phyloP scores from a whole-genome alignment of 768 basidiomycete genomes.

The Gymnopilus junonius region DNA sequence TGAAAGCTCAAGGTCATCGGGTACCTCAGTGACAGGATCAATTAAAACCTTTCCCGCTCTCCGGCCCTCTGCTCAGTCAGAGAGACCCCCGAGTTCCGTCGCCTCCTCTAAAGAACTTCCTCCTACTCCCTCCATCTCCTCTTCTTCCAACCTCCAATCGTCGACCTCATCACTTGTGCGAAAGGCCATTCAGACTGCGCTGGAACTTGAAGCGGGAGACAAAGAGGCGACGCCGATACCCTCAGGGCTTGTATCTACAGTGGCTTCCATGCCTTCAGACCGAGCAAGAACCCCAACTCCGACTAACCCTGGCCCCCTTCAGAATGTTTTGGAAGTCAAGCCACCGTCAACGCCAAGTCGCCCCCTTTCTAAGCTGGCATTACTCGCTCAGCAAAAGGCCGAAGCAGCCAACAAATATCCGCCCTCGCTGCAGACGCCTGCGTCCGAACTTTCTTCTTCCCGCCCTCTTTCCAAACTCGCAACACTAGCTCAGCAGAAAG shows the following conservation, averaged over 20 bases:
- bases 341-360: constrained; percentile 13
- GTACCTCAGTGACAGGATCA: constrained; percentile 57
- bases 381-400: constrained; percentile 66
- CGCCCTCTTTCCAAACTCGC: constrained; percentile 74
- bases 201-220: constrained; percentile 64
- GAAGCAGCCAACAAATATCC: constrained; percentile 29
- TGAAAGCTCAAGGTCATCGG: constrained; percentile 59
- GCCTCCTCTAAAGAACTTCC: constrained; percentile 34
- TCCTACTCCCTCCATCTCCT: constrained; percentile 20
- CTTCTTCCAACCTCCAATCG: constrained; percentile 35
- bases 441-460: constrained; percentile 18
- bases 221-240: constrained; percentile 24
- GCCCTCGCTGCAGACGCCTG: constrained; percentile 28
- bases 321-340: not conserved
- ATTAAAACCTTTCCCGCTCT: constrained; percentile 75
- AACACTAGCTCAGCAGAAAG: constrained; percentile 67
- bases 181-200: constrained; percentile 69
- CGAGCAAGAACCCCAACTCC: constrained; percentile 29
- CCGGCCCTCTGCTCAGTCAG: constrained; percentile 68
- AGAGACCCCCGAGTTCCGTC: constrained; percentile 40
- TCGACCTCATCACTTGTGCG: constrained; percentile 65
- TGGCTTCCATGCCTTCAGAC: constrained; percentile 15
- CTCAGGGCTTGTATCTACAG: constrained; percentile 22
- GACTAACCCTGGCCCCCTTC: not conserved
- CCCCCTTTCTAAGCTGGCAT: constrained; percentile 50